phyloP scores from a whole-genome alignment of 1,139 yeast species.

The Pichiaceae sp. region DNA sequence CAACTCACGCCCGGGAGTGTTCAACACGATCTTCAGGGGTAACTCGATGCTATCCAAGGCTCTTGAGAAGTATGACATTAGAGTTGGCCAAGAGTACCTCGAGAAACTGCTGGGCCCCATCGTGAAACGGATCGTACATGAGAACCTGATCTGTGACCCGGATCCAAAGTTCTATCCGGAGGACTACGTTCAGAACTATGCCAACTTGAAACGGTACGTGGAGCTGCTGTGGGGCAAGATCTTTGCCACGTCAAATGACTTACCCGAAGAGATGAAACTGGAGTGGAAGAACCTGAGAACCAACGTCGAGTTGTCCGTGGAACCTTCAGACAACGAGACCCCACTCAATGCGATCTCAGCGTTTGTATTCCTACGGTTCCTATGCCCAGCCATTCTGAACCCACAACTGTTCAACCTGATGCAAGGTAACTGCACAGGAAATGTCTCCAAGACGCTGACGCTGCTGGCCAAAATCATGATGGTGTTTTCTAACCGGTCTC shows the following conservation, averaged over 20 bases:
- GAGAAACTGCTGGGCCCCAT: slow-evolving; percentile 66
- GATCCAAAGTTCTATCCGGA: slow-evolving; percentile 49
- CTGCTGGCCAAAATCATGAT: slow-evolving; percentile 75
- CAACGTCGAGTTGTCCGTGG: slow-evolving; percentile 51
- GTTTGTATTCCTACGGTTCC: slow-evolving; percentile 74
- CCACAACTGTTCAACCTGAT: slow-evolving; percentile 78
- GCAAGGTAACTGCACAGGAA: slow-evolving; percentile 61
- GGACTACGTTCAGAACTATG: slow-evolving; percentile 37
- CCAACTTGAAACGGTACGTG: slow-evolving; percentile 45
- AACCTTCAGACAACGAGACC: slow-evolving; percentile 45
- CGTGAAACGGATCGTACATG: slow-evolving; percentile 42
- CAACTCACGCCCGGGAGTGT: slow-evolving; percentile 8
- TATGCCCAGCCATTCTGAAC: slow-evolving; percentile 86
- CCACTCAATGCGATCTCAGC: slow-evolving; percentile 72
- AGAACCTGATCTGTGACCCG: slow-evolving; percentile 57
- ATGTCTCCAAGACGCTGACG: slow-evolving; percentile 69
- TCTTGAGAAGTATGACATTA: slow-evolving; percentile 64
- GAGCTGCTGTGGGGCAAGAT: slow-evolving; percentile 69
- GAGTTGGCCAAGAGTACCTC: slow-evolving; percentile 74
- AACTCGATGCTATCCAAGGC: slow-evolving; percentile 76
- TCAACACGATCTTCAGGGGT: slow-evolving; percentile 70
- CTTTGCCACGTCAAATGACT: slow-evolving; percentile 58
- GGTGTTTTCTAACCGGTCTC: slow-evolving; percentile 69
- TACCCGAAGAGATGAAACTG: slow-evolving; percentile 61
- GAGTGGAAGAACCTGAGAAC: slow-evolving; percentile 52